Evolutionary conservation across 2,329 filamentous ascomycete species (phyloP), one percentile per base, ranked within the genome.

Genomic region (Phaeoacremonium minimum): DNA sequence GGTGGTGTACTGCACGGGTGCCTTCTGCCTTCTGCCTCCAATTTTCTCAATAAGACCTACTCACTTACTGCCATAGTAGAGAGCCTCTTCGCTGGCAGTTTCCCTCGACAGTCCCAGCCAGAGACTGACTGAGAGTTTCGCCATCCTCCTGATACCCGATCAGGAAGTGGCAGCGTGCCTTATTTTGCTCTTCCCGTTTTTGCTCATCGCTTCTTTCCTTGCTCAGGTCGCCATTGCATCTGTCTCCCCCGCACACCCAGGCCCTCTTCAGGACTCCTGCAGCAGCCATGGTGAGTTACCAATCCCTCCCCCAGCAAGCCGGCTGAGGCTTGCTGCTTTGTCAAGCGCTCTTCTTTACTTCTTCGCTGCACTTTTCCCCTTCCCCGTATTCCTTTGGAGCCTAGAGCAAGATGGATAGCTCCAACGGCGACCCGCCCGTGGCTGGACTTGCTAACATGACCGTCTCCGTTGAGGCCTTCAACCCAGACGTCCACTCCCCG

Each of bases 401-500:
- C 16, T 31, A 15, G 18, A 41, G 17, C 16, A 38, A 30, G n/a
- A 15, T 17, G 20, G 15, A 4, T 29, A 37, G 17, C 19, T n/a
- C 9, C 22, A n/a, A 26, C 9, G 22, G n/a, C 22, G 22, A 26
- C 35, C 38, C 43, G 38, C 46, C 46, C 38, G 30, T 26, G 20
- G 37, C n/a, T 18, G 22, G 35, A 30, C 15, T 50, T 38, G 45
- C 51, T 54, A 47, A 49, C 47, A 37, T 53, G 33, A 39, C 35
- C 33, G 36, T 49, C 30, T 43, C 46, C 45, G 43, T 55, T 36
- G 56, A 76, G 69, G 71, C 66, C 52, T 71, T 71, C 60, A 71
- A 72, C 53, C 48, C 58, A 37, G 63, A 67, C 29, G 63, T 73
- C 36, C 67, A 72, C 44, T 75, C 73, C 35, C 73, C 72, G 12